Evolutionary conservation across 2,329 filamentous ascomycete species (phyloP).

Genomic region (Parastagonospora nodorum): DNA sequence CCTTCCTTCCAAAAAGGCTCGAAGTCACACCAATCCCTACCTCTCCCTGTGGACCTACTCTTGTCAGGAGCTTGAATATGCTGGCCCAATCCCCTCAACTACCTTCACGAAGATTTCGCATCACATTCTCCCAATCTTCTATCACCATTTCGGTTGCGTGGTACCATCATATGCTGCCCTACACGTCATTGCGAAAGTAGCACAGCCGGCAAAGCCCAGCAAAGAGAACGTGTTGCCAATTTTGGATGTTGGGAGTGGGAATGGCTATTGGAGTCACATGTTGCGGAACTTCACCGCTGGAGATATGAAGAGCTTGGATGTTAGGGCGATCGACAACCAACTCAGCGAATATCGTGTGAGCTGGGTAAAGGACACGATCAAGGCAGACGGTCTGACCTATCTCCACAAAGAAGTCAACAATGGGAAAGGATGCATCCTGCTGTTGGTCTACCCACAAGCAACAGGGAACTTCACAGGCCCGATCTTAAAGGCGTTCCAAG

Average conservation of each 20-base stretch:
- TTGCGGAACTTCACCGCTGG: conserved; percentile 69
- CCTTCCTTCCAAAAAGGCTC: conserved; percentile 48
- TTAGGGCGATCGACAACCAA: conserved; percentile 69
- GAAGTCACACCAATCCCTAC: conserved; percentile 66
- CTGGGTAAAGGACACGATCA: conserved; percentile 72
- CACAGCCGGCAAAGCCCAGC: conserved; percentile 35
- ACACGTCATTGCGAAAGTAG: conserved; percentile 62
- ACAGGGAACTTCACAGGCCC: conserved; percentile 68
- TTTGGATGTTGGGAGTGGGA: conserved; percentile 71
- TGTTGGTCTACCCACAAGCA: conserved; percentile 76
- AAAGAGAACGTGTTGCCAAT: conserved; percentile 54
- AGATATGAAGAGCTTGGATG: conserved; percentile 61
- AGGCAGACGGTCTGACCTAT: conserved; percentile 65
- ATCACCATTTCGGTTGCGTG: conserved; percentile 79
- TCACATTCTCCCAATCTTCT: conserved; percentile 72
- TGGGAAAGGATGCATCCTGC: conserved; percentile 62
- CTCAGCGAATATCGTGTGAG: conserved; percentile 70
- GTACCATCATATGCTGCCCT: conserved; percentile 71
- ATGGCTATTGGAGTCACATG: conserved; percentile 78
- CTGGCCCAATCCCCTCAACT: conserved; percentile 62
- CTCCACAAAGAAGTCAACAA: conserved; percentile 49
- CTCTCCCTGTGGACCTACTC: conserved; percentile 70
- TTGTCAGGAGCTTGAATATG: conserved; percentile 68
- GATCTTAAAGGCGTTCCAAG: conserved; percentile 65
- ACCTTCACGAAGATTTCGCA: conserved; percentile 63